Percentiles rank a stretch among this genome's conserved stretches.
These are phyloP conservation scores for Rhodamnia rubescens DNA, from an alignment of 345 rosid genomes.

Conservation along the genomic window DNA sequence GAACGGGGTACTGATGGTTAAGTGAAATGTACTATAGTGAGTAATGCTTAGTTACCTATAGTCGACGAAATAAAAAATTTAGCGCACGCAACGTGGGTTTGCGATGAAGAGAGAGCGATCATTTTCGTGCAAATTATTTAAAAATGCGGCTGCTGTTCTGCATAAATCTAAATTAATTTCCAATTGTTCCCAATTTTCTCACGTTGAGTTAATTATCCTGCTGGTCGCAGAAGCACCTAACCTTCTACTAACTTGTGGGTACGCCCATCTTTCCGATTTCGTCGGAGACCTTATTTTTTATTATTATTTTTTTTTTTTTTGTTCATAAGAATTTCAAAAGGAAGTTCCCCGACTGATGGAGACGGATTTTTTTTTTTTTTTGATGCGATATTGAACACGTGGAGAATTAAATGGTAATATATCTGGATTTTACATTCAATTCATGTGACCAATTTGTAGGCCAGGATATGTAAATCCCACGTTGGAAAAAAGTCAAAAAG, in stretches of 20 bases:
- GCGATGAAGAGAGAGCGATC: background rate
- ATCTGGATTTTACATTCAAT: background rate
- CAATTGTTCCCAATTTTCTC: background rate
- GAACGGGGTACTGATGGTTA: background rate
- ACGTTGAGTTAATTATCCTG: background rate
- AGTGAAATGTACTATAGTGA: background rate
- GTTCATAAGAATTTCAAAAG: background rate
- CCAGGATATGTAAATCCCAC: background rate
- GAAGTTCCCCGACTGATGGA: background rate
- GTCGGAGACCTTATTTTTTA: accelerated
- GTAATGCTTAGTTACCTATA: background rate
- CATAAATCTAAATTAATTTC: background rate
- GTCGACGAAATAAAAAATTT: background rate
- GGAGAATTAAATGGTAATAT: background rate
- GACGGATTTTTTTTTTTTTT: too few relatives aligned
- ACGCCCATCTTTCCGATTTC: background rate
- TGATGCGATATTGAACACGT: too few relatives aligned
- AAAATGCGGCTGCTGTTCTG: background rate
- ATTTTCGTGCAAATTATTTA: background rate
- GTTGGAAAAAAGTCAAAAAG: background rate
- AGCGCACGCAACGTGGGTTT: background rate
- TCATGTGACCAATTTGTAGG: background rate
- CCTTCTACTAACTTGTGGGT: background rate
- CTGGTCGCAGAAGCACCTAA: background rate
- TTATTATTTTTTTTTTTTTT: background rate